These are phyloP conservation scores for Russula sp. DNA, from an alignment of 768 basidiomycete genomes.

Conservation along the genomic window DNA sequence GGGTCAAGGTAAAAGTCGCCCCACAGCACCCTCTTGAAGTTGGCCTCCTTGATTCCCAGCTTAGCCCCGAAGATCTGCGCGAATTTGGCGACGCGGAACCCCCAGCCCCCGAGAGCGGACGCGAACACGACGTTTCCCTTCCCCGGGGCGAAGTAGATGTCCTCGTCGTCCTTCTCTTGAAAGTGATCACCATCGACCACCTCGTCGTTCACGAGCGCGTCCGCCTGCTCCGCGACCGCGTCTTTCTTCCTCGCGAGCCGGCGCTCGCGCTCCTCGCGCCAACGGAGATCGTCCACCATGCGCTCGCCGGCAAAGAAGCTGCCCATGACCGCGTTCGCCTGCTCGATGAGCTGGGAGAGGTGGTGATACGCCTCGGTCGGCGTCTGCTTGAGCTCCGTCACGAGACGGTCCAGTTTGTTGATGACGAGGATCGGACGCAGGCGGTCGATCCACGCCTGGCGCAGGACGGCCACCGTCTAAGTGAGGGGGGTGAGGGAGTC, in stretches of 20 bases:
- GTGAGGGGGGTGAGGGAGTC: not conserved
- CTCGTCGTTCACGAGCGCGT: slow-evolving; percentile 51
- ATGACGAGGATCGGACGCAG: slow-evolving; percentile 90
- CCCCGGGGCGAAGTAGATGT: slow-evolving; percentile 95
- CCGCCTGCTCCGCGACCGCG: slow-evolving; percentile 56
- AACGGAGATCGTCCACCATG: slow-evolving; percentile 93
- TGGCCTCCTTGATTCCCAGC: slow-evolving; percentile 84
- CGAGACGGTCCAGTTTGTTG: slow-evolving; percentile 92
- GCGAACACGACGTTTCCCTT: slow-evolving; percentile 95
- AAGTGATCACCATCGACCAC: slow-evolving; percentile 64
- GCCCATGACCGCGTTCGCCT: slow-evolving; percentile 98
- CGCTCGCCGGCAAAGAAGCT: slow-evolving; percentile 90
- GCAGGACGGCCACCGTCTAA: slow-evolving; percentile 90
- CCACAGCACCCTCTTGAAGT: slow-evolving; percentile 85
- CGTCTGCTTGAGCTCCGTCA: slow-evolving; percentile 87
- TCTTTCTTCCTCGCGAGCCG: slow-evolving; percentile 75
- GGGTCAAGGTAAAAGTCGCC: slow-evolving; percentile 97
- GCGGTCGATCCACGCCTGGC: slow-evolving; percentile 90
- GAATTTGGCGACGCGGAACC: slow-evolving; percentile 90
- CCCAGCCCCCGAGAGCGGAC: slow-evolving; percentile 96
- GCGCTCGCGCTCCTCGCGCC: slow-evolving; percentile 88
- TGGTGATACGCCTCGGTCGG: slow-evolving; percentile 94
- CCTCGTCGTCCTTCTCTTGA: slow-evolving; percentile 95
- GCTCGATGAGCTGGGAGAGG: slow-evolving; percentile 87
- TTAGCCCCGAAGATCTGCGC: slow-evolving; percentile 88